phyloP scores from a whole-genome alignment of 805 yeast genomes.

The Candida qinlingensis region DNA sequence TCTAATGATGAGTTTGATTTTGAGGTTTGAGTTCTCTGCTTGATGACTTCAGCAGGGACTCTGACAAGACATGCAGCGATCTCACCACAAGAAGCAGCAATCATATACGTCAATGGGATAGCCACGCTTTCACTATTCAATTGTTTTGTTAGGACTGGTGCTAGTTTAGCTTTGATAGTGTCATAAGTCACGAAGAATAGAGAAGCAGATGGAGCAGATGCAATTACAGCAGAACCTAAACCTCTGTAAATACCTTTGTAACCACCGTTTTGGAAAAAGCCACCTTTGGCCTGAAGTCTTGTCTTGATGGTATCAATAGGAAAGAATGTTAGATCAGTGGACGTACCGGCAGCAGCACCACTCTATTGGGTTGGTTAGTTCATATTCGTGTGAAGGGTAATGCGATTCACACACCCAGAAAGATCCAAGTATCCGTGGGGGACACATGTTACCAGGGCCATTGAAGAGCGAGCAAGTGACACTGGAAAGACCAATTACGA shows the following conservation, averaged over 20 bases:
- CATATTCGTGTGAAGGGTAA: too few relatives aligned
- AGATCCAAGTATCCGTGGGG: not conserved
- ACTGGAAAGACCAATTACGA: not conserved
- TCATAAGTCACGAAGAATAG: constrained; percentile 83
- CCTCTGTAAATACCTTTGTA: constrained; percentile 90
- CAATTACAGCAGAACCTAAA: constrained; percentile 86
- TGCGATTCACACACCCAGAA: too few relatives aligned
- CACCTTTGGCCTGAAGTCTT: constrained; percentile 91
- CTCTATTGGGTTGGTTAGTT: constrained; percentile 31
- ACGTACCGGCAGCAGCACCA: constrained; percentile 96
- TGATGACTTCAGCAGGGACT: constrained; percentile 95
- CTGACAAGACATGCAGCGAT: constrained; percentile 88
- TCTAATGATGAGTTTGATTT: constrained; percentile 60
- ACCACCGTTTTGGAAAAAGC: constrained; percentile 90
- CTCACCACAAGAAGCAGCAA: constrained; percentile 85
- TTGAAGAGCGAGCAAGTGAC: not conserved
- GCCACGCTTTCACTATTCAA: constrained; percentile 23
- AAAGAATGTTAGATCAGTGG: constrained; percentile 90
- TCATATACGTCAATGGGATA: constrained; percentile 64
- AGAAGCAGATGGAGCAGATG: constrained; percentile 88
- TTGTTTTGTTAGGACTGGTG: constrained; percentile 30
- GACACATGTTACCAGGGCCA: not conserved
- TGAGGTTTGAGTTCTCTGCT: constrained; percentile 87
- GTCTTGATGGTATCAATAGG: constrained; percentile 96
- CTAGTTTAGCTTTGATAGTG: constrained; percentile 47